These are phyloP conservation scores for Xylariaceae sp. DNA, from an alignment of 2,329 filamentous ascomycete species.

Conservation along the genomic window DNA sequence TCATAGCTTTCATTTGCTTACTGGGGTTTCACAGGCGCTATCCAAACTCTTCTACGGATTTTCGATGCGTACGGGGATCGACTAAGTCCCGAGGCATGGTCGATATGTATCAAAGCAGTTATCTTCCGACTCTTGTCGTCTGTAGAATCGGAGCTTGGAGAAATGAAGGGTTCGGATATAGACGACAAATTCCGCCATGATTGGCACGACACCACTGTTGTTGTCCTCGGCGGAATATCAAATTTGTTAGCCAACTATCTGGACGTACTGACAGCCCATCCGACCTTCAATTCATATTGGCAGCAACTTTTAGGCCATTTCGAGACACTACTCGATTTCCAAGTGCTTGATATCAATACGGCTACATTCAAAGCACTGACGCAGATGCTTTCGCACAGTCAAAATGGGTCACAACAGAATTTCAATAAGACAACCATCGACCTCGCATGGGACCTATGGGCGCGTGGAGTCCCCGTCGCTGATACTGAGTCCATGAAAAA, in stretches of 20 bases:
- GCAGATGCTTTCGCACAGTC: constrained; percentile 56
- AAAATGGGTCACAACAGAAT: constrained; percentile 40
- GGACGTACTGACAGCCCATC: constrained; percentile 63
- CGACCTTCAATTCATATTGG: constrained; percentile 73
- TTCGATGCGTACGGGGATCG: constrained; percentile 88
- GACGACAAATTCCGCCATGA: constrained; percentile 49
- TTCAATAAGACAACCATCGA: constrained; percentile 55
- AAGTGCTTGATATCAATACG: constrained; percentile 67
- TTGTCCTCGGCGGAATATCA: constrained; percentile 71
- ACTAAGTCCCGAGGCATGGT: constrained; percentile 76
- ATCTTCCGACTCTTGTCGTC: constrained; percentile 74
- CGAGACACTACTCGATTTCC: constrained; percentile 59
- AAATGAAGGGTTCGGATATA: constrained; percentile 34
- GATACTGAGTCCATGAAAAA: constrained; percentile 42
- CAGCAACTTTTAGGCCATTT: constrained; percentile 69
- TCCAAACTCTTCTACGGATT: constrained; percentile 87
- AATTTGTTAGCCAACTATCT: constrained; percentile 75
- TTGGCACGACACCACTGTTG: constrained; percentile 73
- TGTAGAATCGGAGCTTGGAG: constrained; percentile 57
- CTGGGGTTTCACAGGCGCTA: constrained; percentile 57
- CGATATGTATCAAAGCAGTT: constrained; percentile 75
- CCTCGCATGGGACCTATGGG: constrained; percentile 69
- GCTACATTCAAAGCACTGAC: constrained; percentile 67
- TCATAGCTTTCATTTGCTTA: constrained; percentile 18
- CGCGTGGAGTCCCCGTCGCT: constrained; percentile 57